Conservation (phyloP, 768 basidiomycete genomes). For the Tylopilus rubrobrunneus region DNA sequence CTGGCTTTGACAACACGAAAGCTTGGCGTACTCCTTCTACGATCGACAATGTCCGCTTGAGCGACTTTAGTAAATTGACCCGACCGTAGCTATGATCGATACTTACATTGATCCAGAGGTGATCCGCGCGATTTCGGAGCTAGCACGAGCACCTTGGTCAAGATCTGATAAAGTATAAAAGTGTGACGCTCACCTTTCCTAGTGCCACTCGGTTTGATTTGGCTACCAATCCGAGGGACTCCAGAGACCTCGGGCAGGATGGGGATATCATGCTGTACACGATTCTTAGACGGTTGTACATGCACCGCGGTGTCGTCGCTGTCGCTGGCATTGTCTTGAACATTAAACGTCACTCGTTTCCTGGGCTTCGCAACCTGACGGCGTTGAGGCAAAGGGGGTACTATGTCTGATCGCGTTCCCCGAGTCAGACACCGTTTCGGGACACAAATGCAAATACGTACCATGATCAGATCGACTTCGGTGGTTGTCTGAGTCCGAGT, state of each 20-base stretch:
- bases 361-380: neutral
- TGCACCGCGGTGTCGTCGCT: slow-evolving; percentile 16
- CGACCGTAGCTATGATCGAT: neutral
- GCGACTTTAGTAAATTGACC: neutral
- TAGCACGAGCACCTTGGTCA: neutral
- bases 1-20: neutral
- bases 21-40: slow-evolving; percentile 1
- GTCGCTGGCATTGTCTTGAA: slow-evolving; percentile 3
- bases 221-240: neutral
- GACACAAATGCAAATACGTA: neutral
- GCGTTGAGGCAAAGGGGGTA: neutral
- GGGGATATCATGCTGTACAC: neutral
- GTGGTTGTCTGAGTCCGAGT: slow-evolving; percentile 14
- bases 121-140: slow-evolving; percentile 6
- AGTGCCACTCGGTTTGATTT: neutral
- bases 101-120: slow-evolving; percentile 13
- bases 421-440: neutral
- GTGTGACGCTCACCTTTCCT: slow-evolving; percentile 5
- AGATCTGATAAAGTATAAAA: neutral
- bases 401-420: slow-evolving; percentile 2
- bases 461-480: neutral
- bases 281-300: slow-evolving; percentile 4
- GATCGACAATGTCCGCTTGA: slow-evolving; percentile 9
- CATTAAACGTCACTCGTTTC: slow-evolving; percentile 15
- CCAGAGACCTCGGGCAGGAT: neutral